phyloP scores from a whole-genome alignment of 192 early-diverging fungal genomes.

The Backusella macrospora region DNA sequence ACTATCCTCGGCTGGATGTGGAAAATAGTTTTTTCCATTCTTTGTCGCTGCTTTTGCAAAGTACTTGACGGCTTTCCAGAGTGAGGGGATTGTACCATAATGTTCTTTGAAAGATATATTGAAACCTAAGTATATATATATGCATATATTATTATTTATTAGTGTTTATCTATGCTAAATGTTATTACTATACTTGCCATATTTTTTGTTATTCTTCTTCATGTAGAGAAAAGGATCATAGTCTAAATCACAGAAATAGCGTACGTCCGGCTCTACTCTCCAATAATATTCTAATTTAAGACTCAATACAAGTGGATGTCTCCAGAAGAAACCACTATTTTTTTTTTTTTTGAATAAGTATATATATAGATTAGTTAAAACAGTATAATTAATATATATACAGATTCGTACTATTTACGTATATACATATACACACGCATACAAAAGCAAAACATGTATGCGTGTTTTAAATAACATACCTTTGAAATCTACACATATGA shows the following conservation, averaged over 20 bases:
- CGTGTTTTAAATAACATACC: neutral
- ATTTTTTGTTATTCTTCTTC: constrained; percentile 54
- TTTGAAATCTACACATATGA: constrained; percentile 81
- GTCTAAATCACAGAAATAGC: constrained; percentile 56
- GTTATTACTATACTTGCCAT: constrained; percentile 4
- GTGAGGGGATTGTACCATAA: constrained; percentile 64
- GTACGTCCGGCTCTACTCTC: constrained; percentile 60
- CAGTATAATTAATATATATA: constrained; percentile 51
- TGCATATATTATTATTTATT: neutral
- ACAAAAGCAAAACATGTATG: neutral
- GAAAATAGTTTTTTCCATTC: constrained; percentile 41
- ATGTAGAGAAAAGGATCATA: constrained; percentile 59
- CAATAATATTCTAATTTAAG: constrained; percentile 61
- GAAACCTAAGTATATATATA: constrained; percentile 47
- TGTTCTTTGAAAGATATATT: constrained; percentile 75
- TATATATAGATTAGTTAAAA: neutral
- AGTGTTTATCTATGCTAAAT: neutral
- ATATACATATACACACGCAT: neutral
- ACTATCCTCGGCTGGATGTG: constrained; percentile 34
- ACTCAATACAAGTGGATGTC: constrained; percentile 53
- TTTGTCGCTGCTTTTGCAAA: constrained; percentile 43
- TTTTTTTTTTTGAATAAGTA: neutral
- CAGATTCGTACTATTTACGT: neutral
- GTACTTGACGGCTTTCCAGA: constrained; percentile 64
- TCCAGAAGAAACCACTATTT: constrained; percentile 49